A percentile compares a stretch with the other conserved stretches of the same genome.
Evolutionary conservation across 2,329 filamentous ascomycete genomes (phyloP).

Genomic region (Botryotinia globosa): DNA sequence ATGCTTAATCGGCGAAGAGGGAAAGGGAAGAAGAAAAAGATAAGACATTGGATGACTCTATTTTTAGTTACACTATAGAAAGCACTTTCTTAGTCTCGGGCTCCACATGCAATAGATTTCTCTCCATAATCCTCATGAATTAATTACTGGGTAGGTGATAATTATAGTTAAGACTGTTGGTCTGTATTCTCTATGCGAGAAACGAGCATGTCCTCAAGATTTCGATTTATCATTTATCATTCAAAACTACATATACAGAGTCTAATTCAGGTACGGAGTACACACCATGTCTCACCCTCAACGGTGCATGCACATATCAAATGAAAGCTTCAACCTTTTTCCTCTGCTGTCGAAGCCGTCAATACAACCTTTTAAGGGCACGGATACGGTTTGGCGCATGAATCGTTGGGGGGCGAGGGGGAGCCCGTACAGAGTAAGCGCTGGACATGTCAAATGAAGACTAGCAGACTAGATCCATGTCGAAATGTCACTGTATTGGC

Average conservation of each 20-base stretch:
- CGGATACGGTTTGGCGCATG: constrained; percentile 7
- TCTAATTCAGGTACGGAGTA: background rate
- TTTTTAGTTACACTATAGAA: background rate
- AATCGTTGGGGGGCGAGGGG: constrained; percentile 1
- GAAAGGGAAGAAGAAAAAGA: background rate
- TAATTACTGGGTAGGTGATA: background rate
- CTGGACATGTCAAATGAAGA: constrained; percentile 11
- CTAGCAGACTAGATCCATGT: constrained; percentile 15
- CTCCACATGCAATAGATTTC: background rate
- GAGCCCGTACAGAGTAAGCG: constrained; percentile 9
- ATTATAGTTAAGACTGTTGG: background rate
- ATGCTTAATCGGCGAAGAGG: constrained; percentile 6
- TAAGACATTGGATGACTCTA: constrained; percentile 5
- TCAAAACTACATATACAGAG: background rate
- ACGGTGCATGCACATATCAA: background rate
- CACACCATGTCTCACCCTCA: background rate
- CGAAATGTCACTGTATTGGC: background rate
- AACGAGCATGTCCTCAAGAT: background rate
- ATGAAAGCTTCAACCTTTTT: background rate
- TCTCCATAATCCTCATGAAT: background rate
- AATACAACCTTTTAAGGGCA: background rate
- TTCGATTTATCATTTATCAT: background rate
- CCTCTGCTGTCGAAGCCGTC: constrained; percentile 3
- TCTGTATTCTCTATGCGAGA: background rate
- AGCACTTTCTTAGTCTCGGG: background rate